A percentile compares a stretch with the other conserved stretches of the same genome.
Conservation (phyloP, 2,329 filamentous ascomycete genomes). For the Tricladium varicosporioides region DNA sequence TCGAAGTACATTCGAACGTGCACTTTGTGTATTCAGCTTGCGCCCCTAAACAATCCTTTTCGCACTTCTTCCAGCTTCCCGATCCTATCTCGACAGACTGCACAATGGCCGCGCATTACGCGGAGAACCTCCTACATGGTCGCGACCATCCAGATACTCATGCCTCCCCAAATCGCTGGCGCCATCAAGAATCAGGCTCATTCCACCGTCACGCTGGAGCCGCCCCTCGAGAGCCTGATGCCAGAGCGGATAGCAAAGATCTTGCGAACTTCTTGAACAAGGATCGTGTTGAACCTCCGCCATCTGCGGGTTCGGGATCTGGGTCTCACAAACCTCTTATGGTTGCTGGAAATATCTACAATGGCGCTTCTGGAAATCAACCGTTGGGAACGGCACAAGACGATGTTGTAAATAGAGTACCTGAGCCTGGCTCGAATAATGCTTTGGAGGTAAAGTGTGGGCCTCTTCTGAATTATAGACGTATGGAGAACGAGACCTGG, state of each 20-base stretch:
- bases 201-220: constrained; percentile 39
- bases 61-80: not conserved
- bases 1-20: not conserved
- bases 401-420: constrained; percentile 1
- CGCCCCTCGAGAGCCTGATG: constrained; percentile 41
- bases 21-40: not conserved
- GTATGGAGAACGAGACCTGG: constrained; percentile 70
- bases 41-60: not conserved
- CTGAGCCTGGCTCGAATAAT: constrained; percentile 8
- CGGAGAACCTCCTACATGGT: constrained; percentile 28
- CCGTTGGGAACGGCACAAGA: constrained; percentile 10
- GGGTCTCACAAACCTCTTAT: constrained; percentile 48
- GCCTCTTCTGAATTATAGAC: constrained; percentile 74
- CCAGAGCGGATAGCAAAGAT: constrained; percentile 45
- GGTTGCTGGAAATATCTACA: constrained; percentile 23
- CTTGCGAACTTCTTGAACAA: constrained; percentile 57
- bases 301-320: constrained; percentile 20
- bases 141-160: constrained; percentile 46
- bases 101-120: constrained; percentile 28
- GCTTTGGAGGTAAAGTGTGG: constrained; percentile 65
- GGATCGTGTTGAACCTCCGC: constrained; percentile 42
- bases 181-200: constrained; percentile 60
- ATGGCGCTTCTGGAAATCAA: constrained; percentile 6
- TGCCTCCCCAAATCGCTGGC: constrained; percentile 57
- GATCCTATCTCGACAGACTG: not conserved